Percentiles rank a stretch among this genome's conserved stretches.
phyloP scores from a whole-genome alignment of 2,329 filamentous ascomycete genomes.

The Fusarium pseudograminearum region DNA sequence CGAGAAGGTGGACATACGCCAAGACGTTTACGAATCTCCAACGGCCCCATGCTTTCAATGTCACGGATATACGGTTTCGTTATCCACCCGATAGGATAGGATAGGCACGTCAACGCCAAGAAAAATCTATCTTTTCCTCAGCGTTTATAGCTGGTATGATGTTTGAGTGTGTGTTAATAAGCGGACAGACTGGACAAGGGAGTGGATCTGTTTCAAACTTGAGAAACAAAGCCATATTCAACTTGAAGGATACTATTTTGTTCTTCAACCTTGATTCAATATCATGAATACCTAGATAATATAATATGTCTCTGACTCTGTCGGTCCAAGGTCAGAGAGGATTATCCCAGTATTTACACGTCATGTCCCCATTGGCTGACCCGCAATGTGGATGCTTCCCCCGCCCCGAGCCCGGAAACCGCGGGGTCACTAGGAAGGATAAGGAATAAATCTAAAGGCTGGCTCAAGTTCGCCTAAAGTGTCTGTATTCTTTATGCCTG shows the following conservation, averaged over 20 bases:
- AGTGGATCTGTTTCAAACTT: not conserved
- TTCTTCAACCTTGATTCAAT: not conserved
- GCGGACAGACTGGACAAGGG: not conserved
- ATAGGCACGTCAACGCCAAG: slow-evolving; percentile 12
- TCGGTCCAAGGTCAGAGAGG: not conserved
- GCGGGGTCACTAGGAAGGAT: slow-evolving; percentile 39
- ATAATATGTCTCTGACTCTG: not conserved
- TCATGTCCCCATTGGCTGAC: slow-evolving; percentile 34
- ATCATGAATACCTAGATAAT: not conserved
- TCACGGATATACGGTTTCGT: not conserved
- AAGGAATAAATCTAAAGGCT: not conserved
- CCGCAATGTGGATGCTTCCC: slow-evolving; percentile 19
- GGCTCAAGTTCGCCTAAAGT: not conserved
- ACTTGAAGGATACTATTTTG: not conserved
- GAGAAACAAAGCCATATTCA: not conserved
- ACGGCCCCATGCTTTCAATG: slow-evolving; percentile 7
- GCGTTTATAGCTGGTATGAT: not conserved
- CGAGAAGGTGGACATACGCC: slow-evolving; percentile 1
- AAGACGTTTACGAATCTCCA: slow-evolving; percentile 12
- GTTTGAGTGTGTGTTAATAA: not conserved
- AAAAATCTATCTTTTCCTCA: not conserved
- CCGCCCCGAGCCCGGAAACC: slow-evolving; percentile 31
- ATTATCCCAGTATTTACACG: slow-evolving; percentile 22
- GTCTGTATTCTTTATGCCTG: not conserved
- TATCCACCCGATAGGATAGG: slow-evolving; percentile 10